A percentile compares a stretch with the other conserved stretches of the same genome.
Evolutionary conservation across 352 stramenopile genomes (phyloP).

Genomic region (Phytophthora aleatoria): DNA sequence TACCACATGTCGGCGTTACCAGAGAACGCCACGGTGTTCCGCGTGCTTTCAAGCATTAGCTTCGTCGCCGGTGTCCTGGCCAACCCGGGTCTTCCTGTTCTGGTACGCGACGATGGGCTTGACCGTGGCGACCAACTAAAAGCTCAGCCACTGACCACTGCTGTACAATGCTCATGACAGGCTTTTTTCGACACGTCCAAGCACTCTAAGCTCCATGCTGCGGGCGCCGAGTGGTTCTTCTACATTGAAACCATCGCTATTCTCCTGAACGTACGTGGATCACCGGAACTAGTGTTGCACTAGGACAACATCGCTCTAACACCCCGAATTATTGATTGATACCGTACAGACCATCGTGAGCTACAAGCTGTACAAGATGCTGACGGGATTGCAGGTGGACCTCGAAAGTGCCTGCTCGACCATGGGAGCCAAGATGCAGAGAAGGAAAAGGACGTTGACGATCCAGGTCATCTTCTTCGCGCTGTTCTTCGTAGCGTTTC

Average conservation of each 20-base stretch:
- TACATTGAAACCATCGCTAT: conserved; percentile 55
- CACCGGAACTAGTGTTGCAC: neutral
- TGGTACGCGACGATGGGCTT: conserved; percentile 34
- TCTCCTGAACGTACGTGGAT: conserved; percentile 49
- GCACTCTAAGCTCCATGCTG: conserved; percentile 44
- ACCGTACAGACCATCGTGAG: conserved; percentile 43
- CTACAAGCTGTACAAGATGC: conserved; percentile 54
- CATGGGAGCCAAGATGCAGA: conserved; percentile 28
- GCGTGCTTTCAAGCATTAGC: conserved; percentile 31
- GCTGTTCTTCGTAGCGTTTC: conserved; percentile 62
- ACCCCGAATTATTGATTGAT: neutral
- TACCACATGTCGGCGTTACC: conserved; percentile 46
- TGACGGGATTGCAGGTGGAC: conserved; percentile 34
- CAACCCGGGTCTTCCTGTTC: conserved; percentile 51
- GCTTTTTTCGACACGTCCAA: conserved; percentile 62
- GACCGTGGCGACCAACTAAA: neutral
- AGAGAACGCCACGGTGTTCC: conserved; percentile 24
- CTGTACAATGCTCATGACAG: conserved; percentile 14
- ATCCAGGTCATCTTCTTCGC: conserved; percentile 49
- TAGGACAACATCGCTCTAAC: neutral
- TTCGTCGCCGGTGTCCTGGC: conserved; percentile 43
- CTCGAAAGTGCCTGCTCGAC: conserved; percentile 40
- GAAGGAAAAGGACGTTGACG: conserved; percentile 44
- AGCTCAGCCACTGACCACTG: conserved; percentile 5
- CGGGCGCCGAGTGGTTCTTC: conserved; percentile 67